Percentiles rank a stretch among this genome's conserved stretches.
These are phyloP conservation scores for Neurospora sp. DNA, from an alignment of 2,329 filamentous ascomycete species.

Conservation along the genomic window DNA sequence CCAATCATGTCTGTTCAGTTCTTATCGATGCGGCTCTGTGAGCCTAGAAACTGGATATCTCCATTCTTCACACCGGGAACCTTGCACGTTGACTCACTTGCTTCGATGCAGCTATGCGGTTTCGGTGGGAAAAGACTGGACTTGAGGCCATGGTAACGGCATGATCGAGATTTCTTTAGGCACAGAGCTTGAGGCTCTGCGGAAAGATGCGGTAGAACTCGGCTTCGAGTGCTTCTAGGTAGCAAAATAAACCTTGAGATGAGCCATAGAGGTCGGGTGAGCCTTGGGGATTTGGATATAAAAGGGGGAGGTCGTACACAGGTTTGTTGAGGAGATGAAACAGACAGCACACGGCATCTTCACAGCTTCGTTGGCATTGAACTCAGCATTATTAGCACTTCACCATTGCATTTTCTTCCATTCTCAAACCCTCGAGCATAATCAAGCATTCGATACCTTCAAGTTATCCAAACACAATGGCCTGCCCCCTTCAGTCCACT, in stretches of 20 bases:
- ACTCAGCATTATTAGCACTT: neutral
- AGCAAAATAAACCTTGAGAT: neutral
- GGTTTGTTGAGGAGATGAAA: neutral
- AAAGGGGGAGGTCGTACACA: neutral
- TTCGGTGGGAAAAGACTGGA: neutral
- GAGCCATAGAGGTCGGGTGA: neutral
- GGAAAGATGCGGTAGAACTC: slow-evolving; percentile 1
- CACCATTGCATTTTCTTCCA: neutral
- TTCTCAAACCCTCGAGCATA: neutral
- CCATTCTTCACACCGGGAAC: neutral
- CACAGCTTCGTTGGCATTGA: neutral
- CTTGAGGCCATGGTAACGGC: neutral
- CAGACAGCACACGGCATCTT: neutral
- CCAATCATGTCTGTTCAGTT: slow-evolving; percentile 1
- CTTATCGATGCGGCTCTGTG: slow-evolving; percentile 3
- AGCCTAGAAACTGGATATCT: neutral
- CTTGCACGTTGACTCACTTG: neutral
- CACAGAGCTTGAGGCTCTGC: slow-evolving; percentile 3
- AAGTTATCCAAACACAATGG: neutral
- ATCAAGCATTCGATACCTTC: neutral
- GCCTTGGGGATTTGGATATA: neutral
- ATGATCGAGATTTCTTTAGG: neutral
- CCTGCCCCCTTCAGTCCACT: neutral
- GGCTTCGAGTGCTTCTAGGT: neutral
- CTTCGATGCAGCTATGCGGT: neutral